These are phyloP conservation scores for Naumovozyma dairenensis DNA, from an alignment of 805 yeast genomes.

Conservation along the genomic window DNA sequence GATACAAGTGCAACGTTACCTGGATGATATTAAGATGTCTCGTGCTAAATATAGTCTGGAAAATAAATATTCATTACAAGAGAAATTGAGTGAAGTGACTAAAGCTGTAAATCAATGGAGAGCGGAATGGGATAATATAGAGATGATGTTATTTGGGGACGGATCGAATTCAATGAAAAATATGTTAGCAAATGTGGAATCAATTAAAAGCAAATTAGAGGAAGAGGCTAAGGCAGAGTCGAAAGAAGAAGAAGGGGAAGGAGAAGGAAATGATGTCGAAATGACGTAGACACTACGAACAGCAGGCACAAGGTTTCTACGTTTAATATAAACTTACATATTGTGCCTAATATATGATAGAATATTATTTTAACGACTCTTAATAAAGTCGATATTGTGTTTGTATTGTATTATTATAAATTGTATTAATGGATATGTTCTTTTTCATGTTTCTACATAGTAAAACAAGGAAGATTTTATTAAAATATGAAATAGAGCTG, in stretches of 20 bases:
- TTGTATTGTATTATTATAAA: too few species aligned
- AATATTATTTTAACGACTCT: too few species aligned
- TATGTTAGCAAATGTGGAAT: conserved; percentile 21
- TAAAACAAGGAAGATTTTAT: too few species aligned
- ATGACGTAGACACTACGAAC: too few species aligned
- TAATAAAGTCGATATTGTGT: too few species aligned
- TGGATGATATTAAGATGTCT: conserved; percentile 23
- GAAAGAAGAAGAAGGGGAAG: neutral
- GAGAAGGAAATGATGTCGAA: neutral
- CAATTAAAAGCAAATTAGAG: conserved; percentile 11
- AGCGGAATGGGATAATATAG: conserved; percentile 23
- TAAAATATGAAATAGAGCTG: too few species aligned
- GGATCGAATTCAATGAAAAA: conserved; percentile 21
- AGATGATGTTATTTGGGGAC: conserved; percentile 26
- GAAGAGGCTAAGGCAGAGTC: neutral
- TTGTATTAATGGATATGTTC: too few species aligned
- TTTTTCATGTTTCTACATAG: too few species aligned
- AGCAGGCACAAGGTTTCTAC: too few species aligned
- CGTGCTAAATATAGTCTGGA: conserved; percentile 26
- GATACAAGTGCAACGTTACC: conserved; percentile 13
- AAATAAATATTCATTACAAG: conserved; percentile 21
- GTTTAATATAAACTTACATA: too few species aligned
- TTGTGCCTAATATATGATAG: too few species aligned
- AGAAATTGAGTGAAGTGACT: conserved; percentile 11
- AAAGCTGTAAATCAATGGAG: conserved; percentile 26